Base-by-base conservation (phyloP, 139 green algal species). In the Chlamydomonas sphaeroides region DNA sequence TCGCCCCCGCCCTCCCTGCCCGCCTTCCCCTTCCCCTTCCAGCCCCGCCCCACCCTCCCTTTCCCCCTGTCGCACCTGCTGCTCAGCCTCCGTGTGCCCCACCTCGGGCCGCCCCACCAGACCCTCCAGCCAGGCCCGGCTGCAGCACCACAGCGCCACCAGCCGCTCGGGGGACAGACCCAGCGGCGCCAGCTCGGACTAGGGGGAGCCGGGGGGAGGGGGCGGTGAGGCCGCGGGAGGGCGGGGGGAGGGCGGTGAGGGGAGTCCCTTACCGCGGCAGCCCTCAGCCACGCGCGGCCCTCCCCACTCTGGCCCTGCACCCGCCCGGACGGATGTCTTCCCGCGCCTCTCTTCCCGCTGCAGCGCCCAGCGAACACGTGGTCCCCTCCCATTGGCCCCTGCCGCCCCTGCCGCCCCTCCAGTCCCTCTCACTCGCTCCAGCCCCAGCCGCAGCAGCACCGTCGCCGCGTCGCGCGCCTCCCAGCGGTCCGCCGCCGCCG, bases 401-500 rank as follows among this genome's bases (percentile, higher is more conserved):
- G n/a, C 23, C 35, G 0, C 65, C 11, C 21, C 33, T 48, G 15
- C 65, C 21, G 4, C 36, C 65, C 20, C 26, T 51, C 41, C 26
- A 41, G 3, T 1, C 33, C 41, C 17, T 23, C 74, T 33, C 56
- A 85, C 68, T 68, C 17, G 57, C 20, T 39, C 32, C 45, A 80
- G 41, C 41, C 59, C 65, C 53, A 87, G 53, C 41, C 79, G 79
- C 35, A 87, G 74, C 57, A 87, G 66, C 53, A 80, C 73, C 1
- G 83, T 84, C 11, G 83, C 83, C 20, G 74, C 73, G 68, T 87
- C 83, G 25, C 83, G 71, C 41, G 65, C 48, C 83, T 87, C 83
- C 83, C 83, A 87, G 53, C 83, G 65, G 79, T 85, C 79, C 15
- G 26, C n/a, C n/a, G n/a, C n/a, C n/a, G n/a, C n/a, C n/a, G n/a